Evolutionary conservation across 2,329 filamentous ascomycete genomes (phyloP).

Genomic region (Trichoderma sp.): DNA sequence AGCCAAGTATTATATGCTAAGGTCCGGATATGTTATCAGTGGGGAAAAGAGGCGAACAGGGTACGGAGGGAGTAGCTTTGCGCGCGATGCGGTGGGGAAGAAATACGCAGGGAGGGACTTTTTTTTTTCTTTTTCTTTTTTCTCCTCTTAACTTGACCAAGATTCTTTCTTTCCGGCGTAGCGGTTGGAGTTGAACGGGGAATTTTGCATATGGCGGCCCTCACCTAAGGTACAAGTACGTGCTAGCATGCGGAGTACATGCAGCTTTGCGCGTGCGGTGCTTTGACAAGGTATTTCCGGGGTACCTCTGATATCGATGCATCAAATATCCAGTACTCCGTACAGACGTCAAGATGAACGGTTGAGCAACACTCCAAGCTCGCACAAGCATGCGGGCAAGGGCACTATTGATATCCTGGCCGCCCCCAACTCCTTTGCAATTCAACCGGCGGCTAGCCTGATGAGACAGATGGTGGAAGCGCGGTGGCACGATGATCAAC

Average conservation of each 20-base stretch:
- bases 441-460: background rate
- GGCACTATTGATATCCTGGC: background rate
- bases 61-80: constrained; percentile 2
- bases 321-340: background rate
- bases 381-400: background rate
- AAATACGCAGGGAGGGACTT: background rate
- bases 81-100: constrained; percentile 9
- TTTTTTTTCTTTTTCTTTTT: background rate
- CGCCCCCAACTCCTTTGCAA: background rate
- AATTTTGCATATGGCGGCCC: background rate
- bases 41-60: constrained; percentile 4
- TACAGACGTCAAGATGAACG: background rate
- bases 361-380: background rate
- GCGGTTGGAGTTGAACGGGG: background rate
- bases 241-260: constrained; percentile 1
- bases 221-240: background rate
- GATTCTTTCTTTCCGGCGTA: background rate
- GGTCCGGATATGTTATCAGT: constrained; percentile 6
- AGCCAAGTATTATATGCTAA: background rate
- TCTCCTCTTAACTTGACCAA: background rate
- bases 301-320: background rate
- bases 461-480: background rate
- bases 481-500: background rate
- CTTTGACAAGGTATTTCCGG: background rate
- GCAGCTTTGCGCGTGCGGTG: background rate